Conservation (phyloP, 2,329 filamentous ascomycete species). For the Colletotrichum endophyticum region DNA sequence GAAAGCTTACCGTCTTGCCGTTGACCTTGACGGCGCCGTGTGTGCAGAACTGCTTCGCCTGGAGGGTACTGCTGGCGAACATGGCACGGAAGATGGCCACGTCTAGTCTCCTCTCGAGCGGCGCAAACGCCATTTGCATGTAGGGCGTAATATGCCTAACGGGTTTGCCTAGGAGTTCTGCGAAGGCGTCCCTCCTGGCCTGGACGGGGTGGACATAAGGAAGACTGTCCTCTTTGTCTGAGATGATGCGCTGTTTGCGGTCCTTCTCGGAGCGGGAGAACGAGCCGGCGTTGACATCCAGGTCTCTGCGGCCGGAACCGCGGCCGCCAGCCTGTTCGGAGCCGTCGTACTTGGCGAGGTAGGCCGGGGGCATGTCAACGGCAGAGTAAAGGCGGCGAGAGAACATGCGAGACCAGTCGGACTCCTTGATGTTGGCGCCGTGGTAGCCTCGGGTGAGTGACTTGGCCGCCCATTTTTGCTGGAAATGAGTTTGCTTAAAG, state of each 20-base stretch:
- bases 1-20: slow-evolving; percentile 78
- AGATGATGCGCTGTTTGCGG: not conserved
- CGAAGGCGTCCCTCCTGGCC: not conserved
- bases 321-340: slow-evolving; percentile 83
- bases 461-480: slow-evolving; percentile 98
- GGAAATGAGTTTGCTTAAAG: slow-evolving; percentile 77
- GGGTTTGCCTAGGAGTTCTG: slow-evolving; percentile 34
- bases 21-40: slow-evolving; percentile 96
- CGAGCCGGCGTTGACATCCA: slow-evolving; percentile 23
- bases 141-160: slow-evolving; percentile 72
- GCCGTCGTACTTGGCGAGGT: slow-evolving; percentile 83
- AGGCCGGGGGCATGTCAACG: slow-evolving; percentile 80
- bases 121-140: slow-evolving; percentile 95
- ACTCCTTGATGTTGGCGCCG: slow-evolving; percentile 91
- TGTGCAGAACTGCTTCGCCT: slow-evolving; percentile 92
- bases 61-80: slow-evolving; percentile 91
- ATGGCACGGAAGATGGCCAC: slow-evolving; percentile 93
- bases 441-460: slow-evolving; percentile 85
- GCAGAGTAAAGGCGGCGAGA: slow-evolving; percentile 80
- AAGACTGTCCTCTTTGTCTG: not conserved
- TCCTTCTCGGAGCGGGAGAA: slow-evolving; percentile 23
- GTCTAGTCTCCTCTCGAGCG: slow-evolving; percentile 87
- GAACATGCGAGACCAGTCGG: slow-evolving; percentile 95
- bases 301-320: slow-evolving; percentile 67
- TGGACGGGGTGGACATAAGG: not conserved